Evolutionary conservation across 2,329 filamentous ascomycete genomes (phyloP), one percentile per base, ranked within the genome.

Genomic region (Exophiala alcalophila): DNA sequence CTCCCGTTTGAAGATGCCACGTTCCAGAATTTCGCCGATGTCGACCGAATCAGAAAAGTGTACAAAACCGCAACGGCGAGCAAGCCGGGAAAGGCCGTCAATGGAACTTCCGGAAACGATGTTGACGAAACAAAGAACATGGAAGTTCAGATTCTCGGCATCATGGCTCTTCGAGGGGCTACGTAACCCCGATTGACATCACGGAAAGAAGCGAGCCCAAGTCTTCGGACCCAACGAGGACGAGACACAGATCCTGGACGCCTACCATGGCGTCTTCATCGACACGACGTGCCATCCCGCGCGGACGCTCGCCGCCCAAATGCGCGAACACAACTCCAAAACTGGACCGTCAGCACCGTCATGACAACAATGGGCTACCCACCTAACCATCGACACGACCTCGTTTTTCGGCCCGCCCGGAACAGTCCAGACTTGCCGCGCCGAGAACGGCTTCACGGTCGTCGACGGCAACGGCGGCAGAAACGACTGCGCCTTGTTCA

Each of bases 81-180:
- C 10, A 26, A 28, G 1, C 34, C 57, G 11, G 54, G 57, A 16
- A 58, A 52, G 27, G 53, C 50, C 9, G 24, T 42, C 8, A 42
- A 42, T 26, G 38, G 45, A n/a, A 16, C 18, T 7, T 20, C 24
- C 4, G 23, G 12, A 14, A 32, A 16, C 5, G 41, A 32, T 10
- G 11, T 14, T 25, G 40, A 42, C 27, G 73, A 68, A 57, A 67
- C 62, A 42, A 69, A 61, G 44, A 77, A 84, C 57, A 69, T 86
- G 29, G 86, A 94, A 60, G 72, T 77, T 39, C 71, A 86, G 28
- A 71, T 91, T 4, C 57, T 95, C 40, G 82, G 85, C 1, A 76
- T 79, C 11, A 94, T 96, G 77, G 87, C 89, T 1, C 62, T 92
- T 54, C 79, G 85, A 52, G 84, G 84, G 47, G 65, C 69, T 16